A percentile compares a stretch with the other conserved stretches of the same genome.
phyloP scores from a whole-genome alignment of 805 yeast genomes.

The Cephaloascus albidus region DNA sequence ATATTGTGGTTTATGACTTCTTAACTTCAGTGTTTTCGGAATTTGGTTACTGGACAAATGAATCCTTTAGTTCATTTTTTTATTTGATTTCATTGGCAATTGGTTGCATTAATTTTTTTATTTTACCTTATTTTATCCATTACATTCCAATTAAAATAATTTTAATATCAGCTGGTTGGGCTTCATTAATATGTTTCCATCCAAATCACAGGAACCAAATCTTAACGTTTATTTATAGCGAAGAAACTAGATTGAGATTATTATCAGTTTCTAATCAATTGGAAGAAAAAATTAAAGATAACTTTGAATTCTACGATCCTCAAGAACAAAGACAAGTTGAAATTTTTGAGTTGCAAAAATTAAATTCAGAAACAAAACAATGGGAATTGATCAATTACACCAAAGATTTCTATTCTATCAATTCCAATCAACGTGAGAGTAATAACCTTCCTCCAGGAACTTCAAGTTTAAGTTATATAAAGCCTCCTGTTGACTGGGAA shows the following conservation, averaged over 20 bases:
- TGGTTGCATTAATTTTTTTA: conserved; percentile 12
- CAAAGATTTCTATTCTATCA: conserved; percentile 41
- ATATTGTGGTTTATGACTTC: conserved; percentile 54
- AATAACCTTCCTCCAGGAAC: conserved; percentile 13
- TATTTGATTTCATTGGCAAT: conserved; percentile 27
- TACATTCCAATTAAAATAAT: conserved; percentile 18
- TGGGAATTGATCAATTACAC: conserved; percentile 62
- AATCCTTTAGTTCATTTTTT: conserved; percentile 43
- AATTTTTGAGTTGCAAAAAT: conserved; percentile 58
- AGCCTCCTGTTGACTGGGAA: conserved; percentile 54
- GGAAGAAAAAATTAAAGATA: conserved; percentile 32
- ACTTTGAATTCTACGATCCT: conserved; percentile 27
- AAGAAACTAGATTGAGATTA: conserved; percentile 50
- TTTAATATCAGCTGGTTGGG: conserved; percentile 41
- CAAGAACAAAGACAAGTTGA: conserved; percentile 45
- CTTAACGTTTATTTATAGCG: conserved; percentile 43
- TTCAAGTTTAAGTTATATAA: conserved; percentile 24
- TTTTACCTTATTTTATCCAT: conserved; percentile 14
- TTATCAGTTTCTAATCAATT: conserved; percentile 37
- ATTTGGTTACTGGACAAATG: conserved; percentile 58
- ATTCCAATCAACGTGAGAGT: conserved; percentile 17
- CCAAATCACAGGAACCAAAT: conserved; percentile 42
- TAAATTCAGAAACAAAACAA: conserved; percentile 35
- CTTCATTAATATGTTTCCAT: conserved; percentile 27
- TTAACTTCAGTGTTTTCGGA: conserved; percentile 36